Percentiles rank a stretch among this genome's conserved stretches.
phyloP scores from a whole-genome alignment of 2,329 filamentous ascomycete species.

The Pseudogymnoascus pannorum region DNA sequence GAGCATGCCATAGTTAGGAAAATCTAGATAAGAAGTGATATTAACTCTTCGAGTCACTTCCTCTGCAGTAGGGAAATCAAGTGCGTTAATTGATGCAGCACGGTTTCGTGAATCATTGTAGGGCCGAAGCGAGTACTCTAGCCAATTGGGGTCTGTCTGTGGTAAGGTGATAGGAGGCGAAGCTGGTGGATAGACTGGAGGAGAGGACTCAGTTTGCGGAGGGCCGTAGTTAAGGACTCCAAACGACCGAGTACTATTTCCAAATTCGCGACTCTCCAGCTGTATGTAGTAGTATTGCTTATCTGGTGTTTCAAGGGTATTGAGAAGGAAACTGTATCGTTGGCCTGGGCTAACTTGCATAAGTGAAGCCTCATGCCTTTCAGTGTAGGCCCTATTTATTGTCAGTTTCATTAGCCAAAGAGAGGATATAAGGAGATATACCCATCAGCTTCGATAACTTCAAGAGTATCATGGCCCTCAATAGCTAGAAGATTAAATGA shows the following conservation, averaged over 20 bases:
- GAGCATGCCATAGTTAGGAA: background rate
- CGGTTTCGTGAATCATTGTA: background rate
- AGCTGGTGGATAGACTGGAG: conserved; percentile 18
- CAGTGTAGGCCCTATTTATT: conserved; percentile 31
- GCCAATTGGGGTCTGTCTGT: conserved; percentile 22
- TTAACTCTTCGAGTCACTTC: conserved; percentile 33
- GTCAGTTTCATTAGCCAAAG: conserved; percentile 18
- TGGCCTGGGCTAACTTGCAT: conserved; percentile 44
- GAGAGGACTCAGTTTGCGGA: background rate
- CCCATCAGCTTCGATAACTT: conserved; percentile 54
- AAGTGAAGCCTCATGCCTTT: conserved; percentile 32
- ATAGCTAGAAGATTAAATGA: conserved; percentile 48
- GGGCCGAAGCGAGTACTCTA: conserved; percentile 31
- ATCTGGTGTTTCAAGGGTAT: conserved; percentile 32
- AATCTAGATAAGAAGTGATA: conserved; percentile 27
- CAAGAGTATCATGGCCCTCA: conserved; percentile 47
- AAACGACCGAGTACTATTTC: conserved; percentile 32
- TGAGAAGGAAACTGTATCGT: conserved; percentile 42
- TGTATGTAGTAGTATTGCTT: conserved; percentile 36
- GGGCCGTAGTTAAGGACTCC: conserved; percentile 35
- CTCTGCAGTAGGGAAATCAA: conserved; percentile 24
- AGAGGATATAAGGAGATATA: conserved; percentile 17
- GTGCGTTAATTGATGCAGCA: conserved; percentile 7
- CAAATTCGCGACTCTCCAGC: conserved; percentile 38
- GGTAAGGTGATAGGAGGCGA: conserved; percentile 21